Evolutionary conservation across 1,284 basidiomycete genomes (phyloP).

Genomic region (Cutaneotrichosporon sp.): DNA sequence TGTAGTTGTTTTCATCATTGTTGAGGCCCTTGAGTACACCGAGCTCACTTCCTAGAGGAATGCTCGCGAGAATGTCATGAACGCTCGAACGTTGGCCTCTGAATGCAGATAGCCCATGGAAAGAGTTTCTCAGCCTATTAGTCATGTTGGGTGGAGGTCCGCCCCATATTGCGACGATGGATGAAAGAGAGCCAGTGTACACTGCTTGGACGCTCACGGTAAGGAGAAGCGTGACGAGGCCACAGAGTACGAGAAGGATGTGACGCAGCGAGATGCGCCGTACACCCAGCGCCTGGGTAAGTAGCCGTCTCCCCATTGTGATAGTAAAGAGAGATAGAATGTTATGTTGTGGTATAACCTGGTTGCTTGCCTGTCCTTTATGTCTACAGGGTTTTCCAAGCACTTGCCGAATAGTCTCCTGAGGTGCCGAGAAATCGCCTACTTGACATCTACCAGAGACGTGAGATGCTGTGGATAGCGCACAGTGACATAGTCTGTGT

Average conservation of each 20-base stretch:
- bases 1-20: conserved; percentile 15
- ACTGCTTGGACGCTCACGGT: neutral
- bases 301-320: neutral
- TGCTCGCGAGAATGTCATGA: neutral
- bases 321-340: neutral
- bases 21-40: neutral
- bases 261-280: neutral
- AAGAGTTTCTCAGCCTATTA: neutral
- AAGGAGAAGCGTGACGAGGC: neutral
- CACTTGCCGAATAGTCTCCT: no score
- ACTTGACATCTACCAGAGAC: no score
- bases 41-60: neutral
- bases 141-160: neutral
- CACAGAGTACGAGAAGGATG: neutral
- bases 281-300: neutral
- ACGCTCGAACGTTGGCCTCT: neutral
- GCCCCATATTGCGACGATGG: neutral
- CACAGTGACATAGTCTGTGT: no score
- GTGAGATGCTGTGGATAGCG: no score
- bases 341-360: no score
- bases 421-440: no score
- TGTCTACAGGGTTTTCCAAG: no score
- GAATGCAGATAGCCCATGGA: neutral
- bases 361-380: no score
- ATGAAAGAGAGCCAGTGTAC: neutral